Evolutionary conservation across 2,329 filamentous ascomycete genomes (phyloP).

Genomic region (Dissoconium aciculare): DNA sequence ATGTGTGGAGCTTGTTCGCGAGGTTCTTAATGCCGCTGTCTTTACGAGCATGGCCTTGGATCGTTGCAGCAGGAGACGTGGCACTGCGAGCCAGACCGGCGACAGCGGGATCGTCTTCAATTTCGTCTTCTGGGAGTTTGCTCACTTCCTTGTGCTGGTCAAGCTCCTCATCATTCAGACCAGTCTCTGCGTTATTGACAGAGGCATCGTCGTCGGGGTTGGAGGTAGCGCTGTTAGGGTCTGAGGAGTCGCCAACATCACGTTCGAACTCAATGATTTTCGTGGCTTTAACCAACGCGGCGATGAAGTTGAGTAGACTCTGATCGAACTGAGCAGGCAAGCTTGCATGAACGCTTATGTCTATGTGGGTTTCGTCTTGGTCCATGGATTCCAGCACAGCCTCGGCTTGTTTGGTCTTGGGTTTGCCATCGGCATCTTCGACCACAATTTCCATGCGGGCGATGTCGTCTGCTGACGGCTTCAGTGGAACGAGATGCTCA

Average conservation of each 20-base stretch:
- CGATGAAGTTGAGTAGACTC: constrained; percentile 39
- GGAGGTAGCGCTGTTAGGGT: background rate
- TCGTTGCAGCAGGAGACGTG: background rate
- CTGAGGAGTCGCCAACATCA: constrained; percentile 15
- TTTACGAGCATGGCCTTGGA: constrained; percentile 2
- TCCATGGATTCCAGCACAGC: constrained; percentile 27
- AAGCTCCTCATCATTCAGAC: constrained; percentile 20
- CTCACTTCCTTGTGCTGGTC: too few relatives aligned
- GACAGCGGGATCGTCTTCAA: too few relatives aligned
- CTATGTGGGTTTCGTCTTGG: constrained; percentile 36
- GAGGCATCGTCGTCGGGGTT: constrained; percentile 6
- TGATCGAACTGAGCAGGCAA: constrained; percentile 38
- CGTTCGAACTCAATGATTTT: constrained; percentile 41
- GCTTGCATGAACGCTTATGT: constrained; percentile 33
- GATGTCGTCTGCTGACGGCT: constrained; percentile 24
- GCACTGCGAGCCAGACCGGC: background rate
- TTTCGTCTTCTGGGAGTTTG: background rate
- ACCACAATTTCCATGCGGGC: constrained; percentile 26
- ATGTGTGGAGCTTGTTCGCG: constrained; percentile 16
- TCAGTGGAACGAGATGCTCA: constrained; percentile 36
- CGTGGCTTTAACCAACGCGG: constrained; percentile 41
- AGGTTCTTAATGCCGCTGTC: constrained; percentile 17
- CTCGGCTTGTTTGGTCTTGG: constrained; percentile 28
- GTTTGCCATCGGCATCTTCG: constrained; percentile 30
- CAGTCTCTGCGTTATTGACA: constrained; percentile 17